Conservation (phyloP, 1,284 basidiomycete species). For the Thelephora terrestris region DNA sequence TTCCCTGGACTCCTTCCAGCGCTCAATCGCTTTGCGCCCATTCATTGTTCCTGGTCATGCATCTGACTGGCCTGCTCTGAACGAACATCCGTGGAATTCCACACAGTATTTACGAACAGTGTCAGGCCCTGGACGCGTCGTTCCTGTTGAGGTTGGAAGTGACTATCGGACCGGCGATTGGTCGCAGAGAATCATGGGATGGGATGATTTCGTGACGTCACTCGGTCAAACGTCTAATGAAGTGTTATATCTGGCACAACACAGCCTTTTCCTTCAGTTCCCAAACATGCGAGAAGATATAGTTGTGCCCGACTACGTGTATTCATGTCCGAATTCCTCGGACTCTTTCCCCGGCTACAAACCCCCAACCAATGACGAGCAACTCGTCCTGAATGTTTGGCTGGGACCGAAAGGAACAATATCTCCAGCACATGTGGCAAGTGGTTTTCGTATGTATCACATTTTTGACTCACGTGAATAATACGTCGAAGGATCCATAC, state of each 20-base stretch:
- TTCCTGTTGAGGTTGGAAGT: constrained; percentile 84
- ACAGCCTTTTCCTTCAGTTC: constrained; percentile 80
- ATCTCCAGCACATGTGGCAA: constrained; percentile 87
- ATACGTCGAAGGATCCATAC: constrained; percentile 69
- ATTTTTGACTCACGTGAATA: constrained; percentile 4
- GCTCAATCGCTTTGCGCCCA: constrained; percentile 30
- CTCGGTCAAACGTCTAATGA: constrained; percentile 24
- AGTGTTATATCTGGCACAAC: constrained; percentile 84
- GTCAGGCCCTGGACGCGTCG: constrained; percentile 71
- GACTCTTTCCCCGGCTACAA: constrained; percentile 40
- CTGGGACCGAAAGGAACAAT: constrained; percentile 69
- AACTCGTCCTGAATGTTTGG: constrained; percentile 80
- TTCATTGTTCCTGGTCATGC: constrained; percentile 67
- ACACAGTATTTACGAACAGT: constrained; percentile 54
- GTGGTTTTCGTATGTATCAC: constrained; percentile 20
- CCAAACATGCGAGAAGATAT: constrained; percentile 71
- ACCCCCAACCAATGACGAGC: constrained; percentile 60
- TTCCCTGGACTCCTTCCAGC: constrained; percentile 45
- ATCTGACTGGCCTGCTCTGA: constrained; percentile 60
- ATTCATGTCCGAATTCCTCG: constrained; percentile 46
- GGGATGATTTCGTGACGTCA: constrained; percentile 65
- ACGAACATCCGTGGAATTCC: constrained; percentile 59
- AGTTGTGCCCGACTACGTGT: constrained; percentile 80
- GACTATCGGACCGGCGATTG: constrained; percentile 80
- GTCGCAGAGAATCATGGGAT: constrained; percentile 73